Conservation (phyloP, 1,284 basidiomycete species). For the Pisolithus thermaeus region DNA sequence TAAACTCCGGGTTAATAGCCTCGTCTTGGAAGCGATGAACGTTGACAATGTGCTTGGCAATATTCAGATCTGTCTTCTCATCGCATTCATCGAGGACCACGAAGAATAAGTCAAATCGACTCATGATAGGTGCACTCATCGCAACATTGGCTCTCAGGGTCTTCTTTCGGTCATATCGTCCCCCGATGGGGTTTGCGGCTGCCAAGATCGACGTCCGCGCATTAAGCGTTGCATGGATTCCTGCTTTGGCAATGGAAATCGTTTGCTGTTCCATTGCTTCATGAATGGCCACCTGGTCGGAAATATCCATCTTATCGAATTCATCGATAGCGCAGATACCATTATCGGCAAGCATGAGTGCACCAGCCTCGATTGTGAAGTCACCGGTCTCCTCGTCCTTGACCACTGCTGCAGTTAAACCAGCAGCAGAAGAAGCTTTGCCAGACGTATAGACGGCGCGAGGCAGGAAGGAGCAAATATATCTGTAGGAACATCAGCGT, state of each 20-base stretch:
- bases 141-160: slow-evolving; percentile 92
- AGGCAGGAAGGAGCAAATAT: slow-evolving; percentile 98
- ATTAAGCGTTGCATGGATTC: slow-evolving; percentile 97
- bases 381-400: slow-evolving; percentile 99
- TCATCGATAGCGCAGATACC: slow-evolving; percentile 99
- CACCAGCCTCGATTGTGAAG: slow-evolving; percentile 98
- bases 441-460: slow-evolving; percentile 98
- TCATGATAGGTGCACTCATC: slow-evolving; percentile 99
- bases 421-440: slow-evolving; percentile 97
- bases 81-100: slow-evolving; percentile 98
- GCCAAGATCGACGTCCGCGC: slow-evolving; percentile 97
- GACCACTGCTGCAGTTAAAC: slow-evolving; percentile 97
- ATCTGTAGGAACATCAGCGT: slow-evolving; percentile 45
- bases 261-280: slow-evolving; percentile 99
- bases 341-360: slow-evolving; percentile 98
- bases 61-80: slow-evolving; percentile 86
- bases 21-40: slow-evolving; percentile 95
- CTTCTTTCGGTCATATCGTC: slow-evolving; percentile 95
- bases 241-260: slow-evolving; percentile 98
- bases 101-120: slow-evolving; percentile 97
- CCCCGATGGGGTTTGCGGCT: slow-evolving; percentile 95
- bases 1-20: slow-evolving; percentile 94
- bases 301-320: slow-evolving; percentile 99
- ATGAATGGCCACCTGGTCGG: slow-evolving; percentile 98
- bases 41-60: slow-evolving; percentile 96